Evolutionary conservation across 2,329 filamentous ascomycete genomes (phyloP).

Genomic region (Diplodia seriata): DNA sequence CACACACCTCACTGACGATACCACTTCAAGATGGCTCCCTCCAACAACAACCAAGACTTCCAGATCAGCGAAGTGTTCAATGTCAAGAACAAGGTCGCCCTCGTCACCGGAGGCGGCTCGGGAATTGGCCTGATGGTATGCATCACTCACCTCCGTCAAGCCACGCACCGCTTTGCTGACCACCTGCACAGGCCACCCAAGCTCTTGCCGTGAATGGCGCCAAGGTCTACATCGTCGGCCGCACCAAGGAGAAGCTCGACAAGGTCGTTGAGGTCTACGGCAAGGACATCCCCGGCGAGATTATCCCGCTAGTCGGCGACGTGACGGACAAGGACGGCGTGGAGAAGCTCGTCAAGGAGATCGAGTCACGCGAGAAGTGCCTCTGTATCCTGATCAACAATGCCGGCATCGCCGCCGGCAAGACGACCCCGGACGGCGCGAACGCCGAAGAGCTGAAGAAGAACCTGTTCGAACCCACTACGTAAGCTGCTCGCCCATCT

Average conservation of each 20-base stretch:
- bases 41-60: constrained; percentile 43
- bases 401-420: constrained; percentile 53
- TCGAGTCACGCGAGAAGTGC: constrained; percentile 53
- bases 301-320: constrained; percentile 55
- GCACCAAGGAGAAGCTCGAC: constrained; percentile 57
- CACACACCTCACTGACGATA: constrained; percentile 14
- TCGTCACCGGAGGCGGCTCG: constrained; percentile 55
- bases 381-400: constrained; percentile 58
- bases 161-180: neutral
- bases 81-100: constrained; percentile 50
- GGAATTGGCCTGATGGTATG: constrained; percentile 56
- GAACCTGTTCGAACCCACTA: constrained; percentile 54
- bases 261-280: constrained; percentile 53
- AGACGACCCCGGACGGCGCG: constrained; percentile 48
- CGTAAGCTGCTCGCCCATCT: constrained; percentile 30
- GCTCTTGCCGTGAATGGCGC: constrained; percentile 55
- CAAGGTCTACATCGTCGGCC: constrained; percentile 58
- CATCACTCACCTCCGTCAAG: neutral
- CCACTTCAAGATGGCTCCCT: constrained; percentile 41
- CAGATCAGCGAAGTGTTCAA: constrained; percentile 45
- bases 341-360: constrained; percentile 51
- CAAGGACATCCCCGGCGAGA: constrained; percentile 54
- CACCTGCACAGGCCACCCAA: constrained; percentile 44
- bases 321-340: constrained; percentile 55
- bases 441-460: constrained; percentile 53